Percentiles rank a stretch among this genome's conserved stretches.
Evolutionary conservation across 2,329 filamentous ascomycete species (phyloP).

Genomic region (Stemphylium lycopersici): DNA sequence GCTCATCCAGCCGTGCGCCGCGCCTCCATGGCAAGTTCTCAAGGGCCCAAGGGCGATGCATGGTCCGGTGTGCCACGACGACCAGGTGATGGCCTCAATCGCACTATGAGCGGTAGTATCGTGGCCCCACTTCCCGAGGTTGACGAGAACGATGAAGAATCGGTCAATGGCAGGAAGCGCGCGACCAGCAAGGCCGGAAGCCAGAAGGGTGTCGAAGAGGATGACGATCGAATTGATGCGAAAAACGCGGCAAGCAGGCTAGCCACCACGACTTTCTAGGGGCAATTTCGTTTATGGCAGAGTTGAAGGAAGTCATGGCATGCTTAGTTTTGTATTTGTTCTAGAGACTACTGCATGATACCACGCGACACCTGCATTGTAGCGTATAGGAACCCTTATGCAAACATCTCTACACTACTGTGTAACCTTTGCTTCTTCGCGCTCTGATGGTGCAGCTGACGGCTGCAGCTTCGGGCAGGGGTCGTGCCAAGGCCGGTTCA

Average conservation of each 20-base stretch:
- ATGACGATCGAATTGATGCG: constrained; percentile 93
- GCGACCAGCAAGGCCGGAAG: constrained; percentile 57
- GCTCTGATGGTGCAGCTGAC: background rate
- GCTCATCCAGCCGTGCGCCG: constrained; percentile 77
- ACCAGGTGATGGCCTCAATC: constrained; percentile 72
- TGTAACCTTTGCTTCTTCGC: background rate
- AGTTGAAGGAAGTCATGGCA: constrained; percentile 7
- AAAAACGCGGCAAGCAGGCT: constrained; percentile 92
- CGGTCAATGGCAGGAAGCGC: constrained; percentile 56
- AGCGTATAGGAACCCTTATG: constrained; percentile 5
- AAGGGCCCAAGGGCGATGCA: constrained; percentile 96
- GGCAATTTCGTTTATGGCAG: constrained; percentile 14
- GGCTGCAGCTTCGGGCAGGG: background rate
- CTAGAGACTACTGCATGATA: constrained; percentile 7
- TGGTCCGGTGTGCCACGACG: constrained; percentile 94
- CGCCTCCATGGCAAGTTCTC: constrained; percentile 79
- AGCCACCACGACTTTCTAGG: constrained; percentile 89
- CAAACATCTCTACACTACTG: background rate
- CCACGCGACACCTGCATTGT: constrained; percentile 10
- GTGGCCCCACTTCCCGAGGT: constrained; percentile 65
- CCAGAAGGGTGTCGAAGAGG: constrained; percentile 74
- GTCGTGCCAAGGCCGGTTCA: no score
- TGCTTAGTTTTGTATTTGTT: constrained; percentile 4
- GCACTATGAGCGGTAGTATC: constrained; percentile 77
- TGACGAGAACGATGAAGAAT: constrained; percentile 59